These are phyloP conservation scores for Phanerochaete carnosa DNA, from an alignment of 768 basidiomycete species.

Conservation along the genomic window DNA sequence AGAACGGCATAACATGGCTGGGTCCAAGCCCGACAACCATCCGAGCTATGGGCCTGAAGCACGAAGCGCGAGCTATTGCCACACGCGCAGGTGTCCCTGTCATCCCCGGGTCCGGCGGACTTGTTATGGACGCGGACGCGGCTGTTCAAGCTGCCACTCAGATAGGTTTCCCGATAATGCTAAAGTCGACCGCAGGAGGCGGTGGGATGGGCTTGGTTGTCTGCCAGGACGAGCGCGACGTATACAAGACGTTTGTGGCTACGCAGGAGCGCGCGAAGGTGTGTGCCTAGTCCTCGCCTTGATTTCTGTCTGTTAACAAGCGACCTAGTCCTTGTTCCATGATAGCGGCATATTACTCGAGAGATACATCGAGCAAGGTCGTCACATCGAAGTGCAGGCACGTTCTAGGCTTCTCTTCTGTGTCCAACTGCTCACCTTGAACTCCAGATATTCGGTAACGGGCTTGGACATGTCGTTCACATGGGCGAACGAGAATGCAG, in stretches of 20 bases:
- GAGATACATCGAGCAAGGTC: constrained; percentile 48
- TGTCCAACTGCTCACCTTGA: background rate
- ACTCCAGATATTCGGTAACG: constrained; percentile 62
- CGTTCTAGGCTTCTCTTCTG: background rate
- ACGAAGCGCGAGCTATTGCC: constrained; percentile 49
- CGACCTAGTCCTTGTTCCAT: constrained; percentile 42
- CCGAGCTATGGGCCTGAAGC: constrained; percentile 57
- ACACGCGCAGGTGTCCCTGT: constrained; percentile 45
- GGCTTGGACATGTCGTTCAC: constrained; percentile 52
- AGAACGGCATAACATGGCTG: constrained; percentile 53
- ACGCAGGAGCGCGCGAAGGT: constrained; percentile 46
- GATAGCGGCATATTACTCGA: constrained; percentile 56
- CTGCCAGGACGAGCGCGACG: constrained; percentile 40
- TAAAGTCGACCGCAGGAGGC: constrained; percentile 68
- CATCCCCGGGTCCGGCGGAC: constrained; percentile 53
- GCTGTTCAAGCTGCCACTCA: constrained; percentile 36
- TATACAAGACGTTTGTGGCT: constrained; percentile 32
- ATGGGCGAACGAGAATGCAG: constrained; percentile 73
- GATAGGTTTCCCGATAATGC: constrained; percentile 59
- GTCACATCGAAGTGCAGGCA: constrained; percentile 70
- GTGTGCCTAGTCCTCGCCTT: constrained; percentile 5
- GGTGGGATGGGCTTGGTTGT: constrained; percentile 67
- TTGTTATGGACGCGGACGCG: constrained; percentile 39
- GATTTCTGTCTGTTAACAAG: background rate
- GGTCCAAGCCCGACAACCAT: constrained; percentile 53